Evolutionary conservation across 2,329 filamentous ascomycete genomes (phyloP), one percentile per base, ranked within the genome.

Genomic region (Lachnellula willkommii): DNA sequence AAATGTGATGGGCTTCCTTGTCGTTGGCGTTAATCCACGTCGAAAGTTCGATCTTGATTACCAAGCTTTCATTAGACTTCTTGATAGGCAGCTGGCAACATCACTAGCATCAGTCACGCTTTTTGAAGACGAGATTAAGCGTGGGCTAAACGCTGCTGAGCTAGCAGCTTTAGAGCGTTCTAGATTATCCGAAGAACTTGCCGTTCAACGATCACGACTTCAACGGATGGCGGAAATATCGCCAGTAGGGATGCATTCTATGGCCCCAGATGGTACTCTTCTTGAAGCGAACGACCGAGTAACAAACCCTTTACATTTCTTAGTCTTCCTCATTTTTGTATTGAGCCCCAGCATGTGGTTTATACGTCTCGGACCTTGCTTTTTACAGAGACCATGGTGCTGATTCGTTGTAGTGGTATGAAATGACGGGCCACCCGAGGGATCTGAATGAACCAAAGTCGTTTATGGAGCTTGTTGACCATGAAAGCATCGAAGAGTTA

Each of bases 231-330:
- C 89, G 2, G 89, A 92, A 67, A 88, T 90, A 59, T 87, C 88
- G 0, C 88, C 89, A 0, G 89, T 92, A 0, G 89, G 89, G 32
- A 86, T 95, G 74, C 93, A 92, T 69, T 91, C 92, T 55, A 85
- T 88, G n/a, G 81, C 90, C 65, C 76, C 81, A 0, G 72, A 78
- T 49, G 89, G 89, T 4, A 74, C 78, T 24, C 85, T 94, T 63
- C 87, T 81, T 8, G 93, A 90, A 68, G 89, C 86, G 67, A 94
- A 95, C 68, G 87, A 91, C 58, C 88, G 86, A 11, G 28, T 32
- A 32, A 32, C 9, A 12, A 12, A 12, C 9, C 9, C 28, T 32
- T 32, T 32, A 8, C 7, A 3, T 32, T 11, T 9, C 28, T 11
- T 32, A 32, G 9, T 32, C 9, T 32, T 11, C 9, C 8, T 32